These are phyloP conservation scores for Pseudogymnoascus verrucosus DNA, from an alignment of 2,329 filamentous ascomycete species.

Conservation along the genomic window DNA sequence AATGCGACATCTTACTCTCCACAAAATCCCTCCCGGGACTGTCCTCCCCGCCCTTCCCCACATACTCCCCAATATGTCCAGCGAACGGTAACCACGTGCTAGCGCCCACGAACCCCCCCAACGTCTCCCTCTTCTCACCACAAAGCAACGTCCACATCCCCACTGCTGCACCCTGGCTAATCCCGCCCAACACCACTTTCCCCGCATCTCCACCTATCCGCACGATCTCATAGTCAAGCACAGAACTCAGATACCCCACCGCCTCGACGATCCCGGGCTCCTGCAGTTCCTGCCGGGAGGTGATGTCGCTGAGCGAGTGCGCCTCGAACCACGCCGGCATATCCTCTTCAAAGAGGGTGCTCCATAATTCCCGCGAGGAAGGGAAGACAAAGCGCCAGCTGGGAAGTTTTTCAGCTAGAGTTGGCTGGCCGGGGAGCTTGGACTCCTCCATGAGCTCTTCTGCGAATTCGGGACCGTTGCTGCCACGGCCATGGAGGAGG, in stretches of 20 bases:
- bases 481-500: slow-evolving; percentile 35
- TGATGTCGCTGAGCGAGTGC: slow-evolving; percentile 33
- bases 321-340: slow-evolving; percentile 47
- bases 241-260: slow-evolving; percentile 26
- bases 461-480: slow-evolving; percentile 29
- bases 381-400: slow-evolving; percentile 44
- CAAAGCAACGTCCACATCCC: slow-evolving; percentile 35
- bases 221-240: slow-evolving; percentile 30
- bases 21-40: neutral
- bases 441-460: slow-evolving; percentile 24
- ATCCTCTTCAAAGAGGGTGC: slow-evolving; percentile 33
- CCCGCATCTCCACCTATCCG: slow-evolving; percentile 19
- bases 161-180: slow-evolving; percentile 46
- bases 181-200: slow-evolving; percentile 41
- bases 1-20: neutral
- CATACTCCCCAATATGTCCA: slow-evolving; percentile 25
- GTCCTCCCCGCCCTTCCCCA: neutral
- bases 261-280: slow-evolving; percentile 38
- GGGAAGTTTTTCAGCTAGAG: slow-evolving; percentile 30
- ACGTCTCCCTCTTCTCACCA: neutral
- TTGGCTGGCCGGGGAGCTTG: slow-evolving; percentile 13
- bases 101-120: slow-evolving; percentile 41
- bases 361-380: slow-evolving; percentile 37
- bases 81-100: slow-evolving; percentile 39
- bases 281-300: slow-evolving; percentile 35